These are phyloP conservation scores for Aristolochia contorta DNA, from an alignment of 164 flowering plant species.

Conservation along the genomic window DNA sequence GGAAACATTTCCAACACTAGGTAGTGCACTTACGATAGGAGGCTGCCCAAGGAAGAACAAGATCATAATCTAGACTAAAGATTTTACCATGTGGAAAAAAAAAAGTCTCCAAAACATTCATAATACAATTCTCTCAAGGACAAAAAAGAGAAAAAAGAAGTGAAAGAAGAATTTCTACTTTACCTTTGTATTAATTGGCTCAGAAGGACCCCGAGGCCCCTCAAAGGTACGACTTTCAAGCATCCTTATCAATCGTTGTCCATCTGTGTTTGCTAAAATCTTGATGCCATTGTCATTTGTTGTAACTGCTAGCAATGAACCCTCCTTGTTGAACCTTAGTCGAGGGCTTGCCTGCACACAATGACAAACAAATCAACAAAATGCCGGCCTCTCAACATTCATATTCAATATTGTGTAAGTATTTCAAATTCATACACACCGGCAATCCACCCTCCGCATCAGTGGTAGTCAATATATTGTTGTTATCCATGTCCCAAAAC, in stretches of 20 bases:
- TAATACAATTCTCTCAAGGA: not conserved
- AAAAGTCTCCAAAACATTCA: not conserved
- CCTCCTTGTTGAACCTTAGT: slow-evolving; percentile 28
- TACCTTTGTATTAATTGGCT: slow-evolving; percentile 16
- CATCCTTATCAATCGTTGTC: slow-evolving; percentile 18
- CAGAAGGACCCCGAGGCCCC: slow-evolving; percentile 13
- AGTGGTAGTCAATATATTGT: slow-evolving; percentile 14
- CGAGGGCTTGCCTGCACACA: slow-evolving; percentile 23
- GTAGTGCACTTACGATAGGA: slow-evolving; percentile 10
- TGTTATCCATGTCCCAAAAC: slow-evolving; percentile 32
- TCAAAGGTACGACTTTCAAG: slow-evolving; percentile 15
- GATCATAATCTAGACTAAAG: not conserved
- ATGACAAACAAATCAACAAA: not conserved
- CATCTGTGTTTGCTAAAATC: slow-evolving; percentile 27
- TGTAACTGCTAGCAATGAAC: slow-evolving; percentile 24
- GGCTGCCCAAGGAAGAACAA: slow-evolving; percentile 8
- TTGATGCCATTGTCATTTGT: slow-evolving; percentile 28
- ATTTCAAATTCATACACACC: slow-evolving; percentile 9
- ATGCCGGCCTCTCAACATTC: not conserved
- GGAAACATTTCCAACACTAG: slow-evolving; percentile 12
- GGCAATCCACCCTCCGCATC: slow-evolving; percentile 33
- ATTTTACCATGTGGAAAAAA: not conserved
- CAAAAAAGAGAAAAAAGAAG: not conserved
- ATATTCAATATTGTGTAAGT: not conserved
- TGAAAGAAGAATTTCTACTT: not conserved